Evolutionary conservation across 2,329 filamentous ascomycete species (phyloP), one percentile per base, ranked within the genome.

Genomic region (Grosmannia huntii): DNA sequence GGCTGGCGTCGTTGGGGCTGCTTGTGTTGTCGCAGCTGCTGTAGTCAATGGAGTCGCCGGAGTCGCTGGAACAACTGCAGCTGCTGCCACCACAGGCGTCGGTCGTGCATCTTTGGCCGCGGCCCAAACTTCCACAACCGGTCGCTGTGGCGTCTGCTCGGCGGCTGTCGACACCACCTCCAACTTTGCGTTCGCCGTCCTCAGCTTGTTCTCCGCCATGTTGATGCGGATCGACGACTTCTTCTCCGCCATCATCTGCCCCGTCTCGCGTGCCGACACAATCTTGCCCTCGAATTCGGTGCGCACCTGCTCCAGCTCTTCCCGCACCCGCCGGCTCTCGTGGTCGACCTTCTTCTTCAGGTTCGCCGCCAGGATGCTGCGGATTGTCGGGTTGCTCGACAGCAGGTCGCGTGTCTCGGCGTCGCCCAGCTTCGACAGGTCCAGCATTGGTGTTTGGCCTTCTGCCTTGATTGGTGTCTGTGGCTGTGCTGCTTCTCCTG

Each of bases 81-180:
- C n/a, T 21, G 59, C 57, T n/a, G 58, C 2, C 3, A 55, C 33
- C 5, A 62, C 63, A 23, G 68, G 67, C 14, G 67, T 64, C 10
- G 80, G 75, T 68, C 82, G 86, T 12, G 83, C 80, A 57, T 73
- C 76, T 71, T 92, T 91, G 0, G 87, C 90, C 57, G 88, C 74
- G 62, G 86, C 84, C 88, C 89, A 96, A 0, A 96, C 91, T 70
- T 96, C 90, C 11, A 76, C 81, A 4, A 97, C 90, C 0, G 90
- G 83, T 68, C 84, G 85, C 65, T 92, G 79, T 0, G 92, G 92
- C 0, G 91, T 96, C 53, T 95, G 87, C n/a, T 78, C 79, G 0
- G 87, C 90, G 14, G 92, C 91, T 53, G 83, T 87, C 66, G 90
- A 81, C 4, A 97, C 87, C 1, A 94, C 82, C 1, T 81, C 80